Evolutionary conservation across 345 rosid genomes (phyloP), one percentile per base, ranked within the genome.

Genomic region (Pelargonium nanum): DNA sequence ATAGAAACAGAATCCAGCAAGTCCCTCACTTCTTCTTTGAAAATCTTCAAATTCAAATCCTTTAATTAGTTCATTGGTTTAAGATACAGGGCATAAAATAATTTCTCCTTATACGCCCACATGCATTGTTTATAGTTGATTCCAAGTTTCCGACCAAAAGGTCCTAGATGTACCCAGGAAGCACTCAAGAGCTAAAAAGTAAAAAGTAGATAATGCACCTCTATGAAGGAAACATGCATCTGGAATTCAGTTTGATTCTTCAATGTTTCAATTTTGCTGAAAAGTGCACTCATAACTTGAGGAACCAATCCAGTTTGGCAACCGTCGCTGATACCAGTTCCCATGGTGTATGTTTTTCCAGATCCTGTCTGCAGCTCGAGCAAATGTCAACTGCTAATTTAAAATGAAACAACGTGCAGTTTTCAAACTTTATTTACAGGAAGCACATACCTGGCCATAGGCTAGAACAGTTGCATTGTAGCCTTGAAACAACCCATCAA

Each of bases 321-420:
- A 65, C 80, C 86, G 71, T 83, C 84, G 75, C 73, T 85, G 63
- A 76, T 63, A 40, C 86, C 91, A 54, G 96, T 85, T 48, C 96
- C 96, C 96, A 88, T 88, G 50, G 96, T 88, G 65, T 81, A 88
- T 21, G 92, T 88, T 73, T 85, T 88, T 15, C 96, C 96, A 5
- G 96, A 88, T 66, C 96, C 96, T 16, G 92, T 88, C 96, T 88
- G 85, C 80, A 77, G 20, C 57, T 74, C 23, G 44, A 40, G 23
- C 32, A 26, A 20, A 64, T 34, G 54, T 63, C 70, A 74, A 74
- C 59, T 19, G 22, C 34, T 19, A 24, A 19, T 60, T 22, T 40
- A 53, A 57, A 22, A 16, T 32, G 44, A 44, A 64, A 55, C 19
- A 53, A 20, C 53, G 55, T 48, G 51, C 62, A 61, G 45, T 25